phyloP scores from a whole-genome alignment of 1,139 yeast species.

The Diutina siamensis region DNA sequence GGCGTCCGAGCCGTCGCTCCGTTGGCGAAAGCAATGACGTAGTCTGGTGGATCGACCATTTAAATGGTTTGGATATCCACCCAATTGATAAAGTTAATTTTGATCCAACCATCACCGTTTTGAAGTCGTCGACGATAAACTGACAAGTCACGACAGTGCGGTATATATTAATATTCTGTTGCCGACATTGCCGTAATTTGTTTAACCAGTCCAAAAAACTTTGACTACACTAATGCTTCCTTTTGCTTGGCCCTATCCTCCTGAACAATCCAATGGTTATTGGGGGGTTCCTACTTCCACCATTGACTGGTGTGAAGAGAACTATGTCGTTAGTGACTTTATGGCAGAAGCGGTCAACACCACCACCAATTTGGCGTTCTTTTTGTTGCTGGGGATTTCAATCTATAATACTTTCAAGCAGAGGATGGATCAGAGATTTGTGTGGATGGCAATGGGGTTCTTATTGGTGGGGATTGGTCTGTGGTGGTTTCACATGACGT shows the following conservation, averaged over 20 bases:
- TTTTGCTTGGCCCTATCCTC: constrained; percentile 36
- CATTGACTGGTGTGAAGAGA: constrained; percentile 96
- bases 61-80: not conserved
- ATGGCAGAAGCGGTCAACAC: constrained; percentile 88
- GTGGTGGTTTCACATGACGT: constrained; percentile 95
- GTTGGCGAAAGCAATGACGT: not conserved
- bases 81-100: not conserved
- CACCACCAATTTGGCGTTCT: constrained; percentile 59
- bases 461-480: constrained; percentile 84
- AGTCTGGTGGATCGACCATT: not conserved
- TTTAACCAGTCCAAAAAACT: not conserved
- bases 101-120: too few relatives aligned
- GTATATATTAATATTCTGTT: not conserved
- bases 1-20: not conserved
- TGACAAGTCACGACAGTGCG: too few relatives aligned
- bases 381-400: constrained; percentile 57
- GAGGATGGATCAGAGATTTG: constrained; percentile 56
- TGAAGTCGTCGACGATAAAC: too few relatives aligned
- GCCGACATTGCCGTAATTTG: not conserved
- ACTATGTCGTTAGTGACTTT: constrained; percentile 74
- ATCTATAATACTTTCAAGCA: constrained; percentile 49
- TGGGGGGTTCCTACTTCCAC: constrained; percentile 54
- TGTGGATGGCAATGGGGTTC: constrained; percentile 67
- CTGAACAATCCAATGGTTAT: constrained; percentile 29
- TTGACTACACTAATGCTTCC: constrained; percentile 22